Percentiles rank a stretch among this genome's conserved stretches.
Evolutionary conservation across 2,329 filamentous ascomycete genomes (phyloP).

Genomic region (Biscogniauxia marginata): DNA sequence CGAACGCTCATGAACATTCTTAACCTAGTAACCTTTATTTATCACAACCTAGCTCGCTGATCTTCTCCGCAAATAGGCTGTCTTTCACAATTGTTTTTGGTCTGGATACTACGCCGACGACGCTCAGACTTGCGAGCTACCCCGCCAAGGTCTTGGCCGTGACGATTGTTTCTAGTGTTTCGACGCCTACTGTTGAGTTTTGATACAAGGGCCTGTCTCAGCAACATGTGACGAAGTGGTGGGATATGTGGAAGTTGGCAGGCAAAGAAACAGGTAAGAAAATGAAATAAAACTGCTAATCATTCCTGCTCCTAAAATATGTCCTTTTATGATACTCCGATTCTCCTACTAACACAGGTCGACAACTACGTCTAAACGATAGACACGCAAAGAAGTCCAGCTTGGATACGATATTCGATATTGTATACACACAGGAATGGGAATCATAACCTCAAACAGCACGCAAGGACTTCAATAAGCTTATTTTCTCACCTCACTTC

Average conservation of each 20-base stretch:
- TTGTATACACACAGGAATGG: not conserved
- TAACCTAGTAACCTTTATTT: not conserved
- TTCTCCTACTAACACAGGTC: not conserved
- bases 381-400: not conserved
- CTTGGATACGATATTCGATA: not conserved
- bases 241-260: not conserved
- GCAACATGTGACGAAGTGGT: not conserved
- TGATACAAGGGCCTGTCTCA: slow-evolving; percentile 1
- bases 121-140: slow-evolving; percentile 6
- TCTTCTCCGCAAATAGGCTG: not conserved
- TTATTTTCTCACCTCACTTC: not conserved
- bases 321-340: not conserved
- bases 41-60: not conserved
- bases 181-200: not conserved
- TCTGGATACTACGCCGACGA: not conserved
- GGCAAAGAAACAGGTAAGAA: not conserved
- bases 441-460: not conserved
- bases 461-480: not conserved
- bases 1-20: not conserved
- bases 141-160: slow-evolving; percentile 11
- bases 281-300: not conserved
- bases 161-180: not conserved
- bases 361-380: not conserved
- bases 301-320: not conserved
- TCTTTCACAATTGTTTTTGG: not conserved